Conservation (phyloP, 2,329 filamentous ascomycete species). For the Colletotrichum chlorophyti region DNA sequence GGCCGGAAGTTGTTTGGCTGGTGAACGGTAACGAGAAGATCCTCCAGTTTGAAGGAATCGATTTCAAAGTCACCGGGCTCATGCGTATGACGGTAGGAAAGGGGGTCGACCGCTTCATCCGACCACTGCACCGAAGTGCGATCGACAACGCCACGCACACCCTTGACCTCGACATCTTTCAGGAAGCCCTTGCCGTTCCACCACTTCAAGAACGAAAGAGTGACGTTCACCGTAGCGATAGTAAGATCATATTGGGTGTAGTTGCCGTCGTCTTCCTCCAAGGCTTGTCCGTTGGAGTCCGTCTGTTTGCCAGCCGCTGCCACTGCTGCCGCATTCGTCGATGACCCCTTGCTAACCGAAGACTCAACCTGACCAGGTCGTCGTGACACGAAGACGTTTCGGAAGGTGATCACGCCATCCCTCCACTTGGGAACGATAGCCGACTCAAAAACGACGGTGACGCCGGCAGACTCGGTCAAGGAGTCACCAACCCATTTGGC, state of each 20-base stretch:
- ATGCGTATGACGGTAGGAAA: slow-evolving; percentile 87
- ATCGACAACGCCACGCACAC: slow-evolving; percentile 90
- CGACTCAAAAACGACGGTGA: slow-evolving; percentile 95
- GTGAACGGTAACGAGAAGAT: slow-evolving; percentile 88
- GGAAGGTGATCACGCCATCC: slow-evolving; percentile 93
- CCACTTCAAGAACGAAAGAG: slow-evolving; percentile 97
- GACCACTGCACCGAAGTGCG: slow-evolving; percentile 82
- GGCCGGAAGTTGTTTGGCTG: slow-evolving; percentile 92
- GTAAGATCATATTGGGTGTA: slow-evolving; percentile 98
- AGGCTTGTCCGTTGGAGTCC: slow-evolving; percentile 50
- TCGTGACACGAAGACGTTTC: slow-evolving; percentile 94
- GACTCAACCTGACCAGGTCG: slow-evolving; percentile 82
- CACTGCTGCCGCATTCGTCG: slow-evolving; percentile 81
- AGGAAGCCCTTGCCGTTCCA: slow-evolving; percentile 95
- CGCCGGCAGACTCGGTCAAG: slow-evolving; percentile 88
- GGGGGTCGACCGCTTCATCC: slow-evolving; percentile 75
- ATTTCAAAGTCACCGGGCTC: slow-evolving; percentile 95
- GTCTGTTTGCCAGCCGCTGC: slow-evolving; percentile 74
- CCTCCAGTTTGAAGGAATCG: slow-evolving; percentile 94
- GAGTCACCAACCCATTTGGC: slow-evolving; percentile 96
- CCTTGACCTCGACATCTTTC: slow-evolving; percentile 91
- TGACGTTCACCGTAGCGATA: slow-evolving; percentile 94
- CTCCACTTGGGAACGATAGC: slow-evolving; percentile 97
- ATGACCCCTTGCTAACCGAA: slow-evolving; percentile 91
- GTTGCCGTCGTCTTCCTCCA: slow-evolving; percentile 84